Percentiles rank a stretch among this genome's conserved stretches.
Conservation (phyloP, 2,329 filamentous ascomycete species). For the Colletotrichum sp. region DNA sequence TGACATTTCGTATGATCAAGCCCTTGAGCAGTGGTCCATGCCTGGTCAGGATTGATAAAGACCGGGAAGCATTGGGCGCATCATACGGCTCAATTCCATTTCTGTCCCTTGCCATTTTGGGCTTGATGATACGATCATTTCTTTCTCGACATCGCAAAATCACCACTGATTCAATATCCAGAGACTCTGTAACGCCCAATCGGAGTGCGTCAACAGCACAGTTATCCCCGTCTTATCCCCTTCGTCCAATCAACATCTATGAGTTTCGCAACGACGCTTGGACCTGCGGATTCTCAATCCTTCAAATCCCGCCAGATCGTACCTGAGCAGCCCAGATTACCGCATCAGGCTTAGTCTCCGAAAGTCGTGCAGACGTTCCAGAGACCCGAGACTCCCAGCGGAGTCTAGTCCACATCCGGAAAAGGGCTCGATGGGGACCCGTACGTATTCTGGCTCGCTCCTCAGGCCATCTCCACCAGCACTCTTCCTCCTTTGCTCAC, state of each 20-base stretch:
- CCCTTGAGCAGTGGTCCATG: background rate
- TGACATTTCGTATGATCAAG: fast-evolving
- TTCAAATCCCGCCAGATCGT: background rate
- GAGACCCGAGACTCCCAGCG: background rate
- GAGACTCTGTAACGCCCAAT: background rate
- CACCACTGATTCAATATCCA: background rate
- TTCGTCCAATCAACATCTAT: background rate
- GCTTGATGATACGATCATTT: background rate
- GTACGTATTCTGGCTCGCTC: background rate
- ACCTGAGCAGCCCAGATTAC: background rate
- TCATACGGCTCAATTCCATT: background rate
- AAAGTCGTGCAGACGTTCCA: constrained; percentile 4
- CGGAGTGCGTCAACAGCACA: background rate
- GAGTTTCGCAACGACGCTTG: background rate
- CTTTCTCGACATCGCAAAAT: background rate
- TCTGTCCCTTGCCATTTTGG: background rate
- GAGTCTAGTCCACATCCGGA: constrained; percentile 13
- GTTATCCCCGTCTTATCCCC: background rate
- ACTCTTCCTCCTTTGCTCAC: background rate
- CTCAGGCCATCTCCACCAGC: background rate
- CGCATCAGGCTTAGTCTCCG: constrained; percentile 37
- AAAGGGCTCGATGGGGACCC: background rate
- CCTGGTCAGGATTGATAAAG: background rate
- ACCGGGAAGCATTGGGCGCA: fast-evolving
- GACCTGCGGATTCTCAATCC: background rate